Base-by-base conservation (phyloP, 495 filamentous ascomycete species). In the Clavariopsis aquatica region DNA sequence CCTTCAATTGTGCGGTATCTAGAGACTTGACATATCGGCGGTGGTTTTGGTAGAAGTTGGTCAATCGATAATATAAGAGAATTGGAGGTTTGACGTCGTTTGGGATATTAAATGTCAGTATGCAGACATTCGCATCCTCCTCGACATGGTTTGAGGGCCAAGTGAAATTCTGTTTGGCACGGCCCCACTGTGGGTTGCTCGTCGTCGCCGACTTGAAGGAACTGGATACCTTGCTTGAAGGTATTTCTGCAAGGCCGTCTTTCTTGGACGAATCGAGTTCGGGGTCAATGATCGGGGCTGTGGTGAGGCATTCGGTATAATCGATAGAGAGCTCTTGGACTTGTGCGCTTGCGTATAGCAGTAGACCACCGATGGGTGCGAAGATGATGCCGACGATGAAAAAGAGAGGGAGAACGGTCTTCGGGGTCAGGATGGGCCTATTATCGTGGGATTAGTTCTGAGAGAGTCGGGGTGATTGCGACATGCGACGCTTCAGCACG, bases 31-130 rank as follows among this genome's bases (percentile, higher is more conserved):
- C 93, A 66, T 99, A 99, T 75, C 93, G 88, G 60, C 94, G 88
- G 73, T 99, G 94, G 75, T 99, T 99, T 74, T 99, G 94, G 79
- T 98, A 99, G 80, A 99, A 99, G 76, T 99, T 96, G 45, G 91
- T 92, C 43, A 99, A 85, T 56, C 89, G 88, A 76, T 99, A 99
- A 78, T 96, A 98, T 74, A 96, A 82, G 66, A 90, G 82, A 26
- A 98, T 87, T 3, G 93, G 92, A 0, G 93, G 84, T 10, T 81
- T 79, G 69, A 99, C 83, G 26, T 84, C 77, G 60, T 94, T 83
- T 8, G 91, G 91, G 28, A 98, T 86, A 27, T 83, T 78, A 78
- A 97, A 96, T 34, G 80, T 74, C 9, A 99, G 72, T 0, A 77
- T 79, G 82, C 94, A 99, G 46, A 72, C 71, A 9, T 70, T 65